Percentiles rank a stretch among this genome's conserved stretches.
Evolutionary conservation across 139 green algal species (phyloP).

Genomic region (Chlorella sp.): DNA sequence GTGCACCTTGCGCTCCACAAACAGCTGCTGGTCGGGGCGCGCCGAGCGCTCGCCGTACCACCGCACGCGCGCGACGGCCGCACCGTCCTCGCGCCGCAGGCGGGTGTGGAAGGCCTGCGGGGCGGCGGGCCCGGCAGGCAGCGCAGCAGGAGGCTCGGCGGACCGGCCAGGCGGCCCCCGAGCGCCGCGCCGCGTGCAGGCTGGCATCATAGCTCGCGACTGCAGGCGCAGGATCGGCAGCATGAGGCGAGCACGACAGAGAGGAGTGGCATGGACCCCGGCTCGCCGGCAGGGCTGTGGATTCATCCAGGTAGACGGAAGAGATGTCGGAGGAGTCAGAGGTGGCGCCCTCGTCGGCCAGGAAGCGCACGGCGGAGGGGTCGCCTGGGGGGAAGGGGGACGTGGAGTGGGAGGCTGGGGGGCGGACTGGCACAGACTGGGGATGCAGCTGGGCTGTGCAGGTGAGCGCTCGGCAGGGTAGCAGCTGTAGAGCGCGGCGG

Average conservation of each 20-base stretch:
- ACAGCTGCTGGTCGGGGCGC: constrained; percentile 54
- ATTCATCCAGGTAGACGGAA: constrained; percentile 83
- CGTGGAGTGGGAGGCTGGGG: background rate
- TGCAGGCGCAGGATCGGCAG: no score
- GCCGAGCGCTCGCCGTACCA: constrained; percentile 50
- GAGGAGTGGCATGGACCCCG: no score
- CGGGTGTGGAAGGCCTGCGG: constrained; percentile 70
- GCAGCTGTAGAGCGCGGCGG: no score
- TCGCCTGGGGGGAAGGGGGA: background rate
- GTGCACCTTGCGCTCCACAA: constrained; percentile 88
- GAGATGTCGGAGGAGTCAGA: constrained; percentile 22
- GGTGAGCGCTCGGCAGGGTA: background rate
- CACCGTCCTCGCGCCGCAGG: constrained; percentile 59
- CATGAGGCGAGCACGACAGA: no score
- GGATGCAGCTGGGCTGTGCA: background rate
- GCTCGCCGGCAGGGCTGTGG: no score
- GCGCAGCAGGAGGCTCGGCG: no score
- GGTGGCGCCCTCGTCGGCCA: background rate
- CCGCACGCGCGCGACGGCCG: constrained; percentile 65
- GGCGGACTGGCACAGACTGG: no score
- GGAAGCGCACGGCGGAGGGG: background rate
- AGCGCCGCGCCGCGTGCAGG: no score
- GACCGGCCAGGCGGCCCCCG: no score
- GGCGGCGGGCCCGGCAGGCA: no score
- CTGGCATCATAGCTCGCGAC: no score